phyloP scores from a whole-genome alignment of 768 basidiomycete genomes.

The Mycena rebaudengoi region DNA sequence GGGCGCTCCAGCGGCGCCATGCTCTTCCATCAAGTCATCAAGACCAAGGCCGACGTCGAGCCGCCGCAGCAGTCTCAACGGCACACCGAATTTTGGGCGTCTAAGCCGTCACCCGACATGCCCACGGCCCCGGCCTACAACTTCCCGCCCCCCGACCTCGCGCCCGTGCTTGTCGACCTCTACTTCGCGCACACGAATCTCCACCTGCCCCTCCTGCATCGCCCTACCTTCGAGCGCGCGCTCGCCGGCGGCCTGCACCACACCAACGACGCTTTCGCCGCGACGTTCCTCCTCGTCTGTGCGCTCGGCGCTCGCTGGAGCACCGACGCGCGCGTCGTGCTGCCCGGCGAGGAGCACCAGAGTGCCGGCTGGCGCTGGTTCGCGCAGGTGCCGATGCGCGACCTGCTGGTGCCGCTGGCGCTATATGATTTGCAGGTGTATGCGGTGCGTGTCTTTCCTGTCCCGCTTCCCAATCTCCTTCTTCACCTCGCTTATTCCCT shows the following conservation, averaged over 20 bases:
- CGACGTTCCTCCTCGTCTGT: constrained; percentile 58
- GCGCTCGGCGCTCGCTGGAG: constrained; percentile 70
- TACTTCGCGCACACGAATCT: constrained; percentile 70
- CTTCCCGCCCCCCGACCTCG: constrained; percentile 65
- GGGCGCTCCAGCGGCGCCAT: constrained; percentile 62
- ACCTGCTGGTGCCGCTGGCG: constrained; percentile 64
- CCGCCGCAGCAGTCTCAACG: constrained; percentile 40
- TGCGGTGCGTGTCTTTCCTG: constrained; percentile 63
- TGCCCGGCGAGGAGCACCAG: constrained; percentile 51
- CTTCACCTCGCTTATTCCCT: background rate
- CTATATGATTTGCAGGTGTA: constrained; percentile 78
- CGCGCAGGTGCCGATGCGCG: constrained; percentile 69
- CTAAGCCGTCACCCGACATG: constrained; percentile 30
- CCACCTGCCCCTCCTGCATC: constrained; percentile 74
- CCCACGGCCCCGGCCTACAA: constrained; percentile 35
- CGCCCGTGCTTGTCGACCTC: constrained; percentile 61
- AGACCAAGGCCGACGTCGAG: constrained; percentile 52
- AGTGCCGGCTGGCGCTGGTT: constrained; percentile 72
- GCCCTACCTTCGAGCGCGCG: constrained; percentile 68
- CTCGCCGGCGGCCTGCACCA: constrained; percentile 59
- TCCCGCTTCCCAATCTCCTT: background rate
- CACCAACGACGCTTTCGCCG: constrained; percentile 54
- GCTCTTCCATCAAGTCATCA: constrained; percentile 62
- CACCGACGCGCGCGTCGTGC: constrained; percentile 68
- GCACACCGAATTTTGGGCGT: constrained; percentile 56